phyloP scores from a whole-genome alignment of 2,329 filamentous ascomycete genomes.

The Pyricularia sp. region DNA sequence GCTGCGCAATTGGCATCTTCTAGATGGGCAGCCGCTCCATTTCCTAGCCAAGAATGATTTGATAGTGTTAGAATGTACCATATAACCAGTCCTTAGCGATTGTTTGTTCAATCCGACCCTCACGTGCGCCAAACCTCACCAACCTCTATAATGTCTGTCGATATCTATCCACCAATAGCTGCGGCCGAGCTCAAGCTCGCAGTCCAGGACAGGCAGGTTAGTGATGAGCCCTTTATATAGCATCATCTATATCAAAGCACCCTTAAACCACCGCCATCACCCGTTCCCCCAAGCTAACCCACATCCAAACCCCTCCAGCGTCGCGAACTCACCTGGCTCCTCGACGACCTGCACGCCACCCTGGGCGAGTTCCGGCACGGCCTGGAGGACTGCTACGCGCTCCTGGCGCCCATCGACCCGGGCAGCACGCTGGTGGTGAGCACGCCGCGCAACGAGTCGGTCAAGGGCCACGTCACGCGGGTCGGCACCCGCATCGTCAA shows the following conservation, averaged over 20 bases:
- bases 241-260: not conserved
- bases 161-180: constrained; percentile 47
- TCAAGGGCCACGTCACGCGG: constrained; percentile 88
- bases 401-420: constrained; percentile 75
- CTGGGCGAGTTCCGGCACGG: constrained; percentile 49
- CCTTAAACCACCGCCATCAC: not conserved
- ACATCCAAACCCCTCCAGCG: constrained; percentile 22
- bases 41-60: not conserved
- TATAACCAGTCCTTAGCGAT: not conserved
- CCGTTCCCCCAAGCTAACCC: constrained; percentile 13
- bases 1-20: not conserved
- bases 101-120: not conserved
- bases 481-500: constrained; percentile 88
- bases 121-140: not conserved
- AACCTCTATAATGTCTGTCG: constrained; percentile 39
- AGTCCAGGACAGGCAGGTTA: constrained; percentile 41
- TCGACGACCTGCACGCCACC: constrained; percentile 36
- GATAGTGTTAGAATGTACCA: not conserved
- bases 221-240: constrained; percentile 9
- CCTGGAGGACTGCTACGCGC: constrained; percentile 78
- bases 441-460: constrained; percentile 74
- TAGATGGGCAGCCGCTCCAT: not conserved
- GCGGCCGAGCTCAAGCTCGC: constrained; percentile 39
- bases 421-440: constrained; percentile 86
- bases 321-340: constrained; percentile 47